These are phyloP conservation scores for Trichosporon coremiiforme DNA, from an alignment of 1,284 basidiomycete genomes.

Conservation along the genomic window DNA sequence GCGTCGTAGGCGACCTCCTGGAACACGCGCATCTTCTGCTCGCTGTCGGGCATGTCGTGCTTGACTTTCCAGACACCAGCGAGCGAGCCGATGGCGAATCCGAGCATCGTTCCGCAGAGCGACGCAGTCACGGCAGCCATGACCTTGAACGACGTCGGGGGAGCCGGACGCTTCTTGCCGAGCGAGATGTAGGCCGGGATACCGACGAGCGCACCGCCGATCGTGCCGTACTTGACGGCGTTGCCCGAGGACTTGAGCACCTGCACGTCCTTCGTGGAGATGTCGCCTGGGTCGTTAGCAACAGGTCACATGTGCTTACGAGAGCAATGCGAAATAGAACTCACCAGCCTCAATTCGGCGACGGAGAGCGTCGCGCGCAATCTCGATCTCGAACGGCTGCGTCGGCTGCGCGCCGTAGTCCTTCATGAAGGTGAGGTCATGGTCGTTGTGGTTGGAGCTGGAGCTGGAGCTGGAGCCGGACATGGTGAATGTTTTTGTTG, in stretches of 20 bases:
- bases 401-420: slow-evolving; percentile 22
- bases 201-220: slow-evolving; percentile 32
- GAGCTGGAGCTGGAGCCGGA: not conserved
- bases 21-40: slow-evolving; percentile 46
- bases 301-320: too few species aligned
- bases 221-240: slow-evolving; percentile 35
- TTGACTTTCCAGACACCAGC: slow-evolving; percentile 42
- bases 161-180: slow-evolving; percentile 5
- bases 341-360: slow-evolving; percentile 39
- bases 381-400: slow-evolving; percentile 37
- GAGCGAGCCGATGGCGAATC: slow-evolving; percentile 43
- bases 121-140: slow-evolving; percentile 23
- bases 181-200: slow-evolving; percentile 36
- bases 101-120: slow-evolving; percentile 39
- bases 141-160: slow-evolving; percentile 23
- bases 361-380: slow-evolving; percentile 36
- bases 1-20: slow-evolving; percentile 43
- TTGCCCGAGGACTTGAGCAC: slow-evolving; percentile 40
- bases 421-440: slow-evolving; percentile 17
- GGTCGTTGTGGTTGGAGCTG: slow-evolving; percentile 15
- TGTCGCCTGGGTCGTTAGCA: slow-evolving; percentile 38
- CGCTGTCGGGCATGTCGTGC: slow-evolving; percentile 42
- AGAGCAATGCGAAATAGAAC: slow-evolving; percentile 5
- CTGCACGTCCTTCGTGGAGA: slow-evolving; percentile 43
- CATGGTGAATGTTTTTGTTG: not conserved